Percentiles rank a stretch among this genome's conserved stretches.
Conservation (phyloP, 768 basidiomycete species). For the Thelephora ganbajun region DNA sequence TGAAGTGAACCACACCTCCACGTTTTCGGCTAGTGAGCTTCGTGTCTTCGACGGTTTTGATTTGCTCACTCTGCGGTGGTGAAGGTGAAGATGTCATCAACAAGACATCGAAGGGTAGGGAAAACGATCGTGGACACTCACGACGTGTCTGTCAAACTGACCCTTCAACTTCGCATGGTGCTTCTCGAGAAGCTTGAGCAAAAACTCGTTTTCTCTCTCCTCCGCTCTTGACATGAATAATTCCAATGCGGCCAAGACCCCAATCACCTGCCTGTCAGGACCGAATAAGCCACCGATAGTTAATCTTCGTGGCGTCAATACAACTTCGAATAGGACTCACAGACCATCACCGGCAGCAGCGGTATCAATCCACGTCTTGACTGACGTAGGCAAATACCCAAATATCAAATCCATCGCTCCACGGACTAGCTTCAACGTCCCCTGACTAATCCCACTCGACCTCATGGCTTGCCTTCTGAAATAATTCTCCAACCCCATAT, state of each 20-base stretch:
- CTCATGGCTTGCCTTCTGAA: conserved; percentile 86
- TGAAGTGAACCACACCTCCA: conserved; percentile 81
- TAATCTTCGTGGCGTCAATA: neutral
- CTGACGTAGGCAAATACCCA: conserved; percentile 74
- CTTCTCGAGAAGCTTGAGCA: conserved; percentile 61
- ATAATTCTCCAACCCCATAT: conserved; percentile 87
- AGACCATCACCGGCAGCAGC: conserved; percentile 63
- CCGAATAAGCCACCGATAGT: neutral
- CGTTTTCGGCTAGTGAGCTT: conserved; percentile 88
- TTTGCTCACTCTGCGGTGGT: conserved; percentile 57
- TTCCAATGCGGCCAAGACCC: conserved; percentile 69
- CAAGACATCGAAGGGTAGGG: neutral
- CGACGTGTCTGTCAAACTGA: conserved; percentile 66
- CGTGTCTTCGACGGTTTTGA: conserved; percentile 79
- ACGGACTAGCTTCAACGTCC: conserved; percentile 69
- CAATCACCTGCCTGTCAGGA: conserved; percentile 67
- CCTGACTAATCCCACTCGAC: conserved; percentile 45
- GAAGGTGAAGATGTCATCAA: neutral
- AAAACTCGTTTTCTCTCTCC: conserved; percentile 64
- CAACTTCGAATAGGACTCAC: conserved; percentile 28
- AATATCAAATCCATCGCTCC: conserved; percentile 92
- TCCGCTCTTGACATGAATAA: conserved; percentile 65
- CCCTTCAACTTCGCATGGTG: conserved; percentile 67
- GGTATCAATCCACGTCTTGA: conserved; percentile 76
- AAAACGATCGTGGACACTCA: conserved; percentile 19